These are phyloP conservation scores for Globisporangium sylvaticum DNA, from an alignment of 352 stramenopile genomes.

Conservation along the genomic window DNA sequence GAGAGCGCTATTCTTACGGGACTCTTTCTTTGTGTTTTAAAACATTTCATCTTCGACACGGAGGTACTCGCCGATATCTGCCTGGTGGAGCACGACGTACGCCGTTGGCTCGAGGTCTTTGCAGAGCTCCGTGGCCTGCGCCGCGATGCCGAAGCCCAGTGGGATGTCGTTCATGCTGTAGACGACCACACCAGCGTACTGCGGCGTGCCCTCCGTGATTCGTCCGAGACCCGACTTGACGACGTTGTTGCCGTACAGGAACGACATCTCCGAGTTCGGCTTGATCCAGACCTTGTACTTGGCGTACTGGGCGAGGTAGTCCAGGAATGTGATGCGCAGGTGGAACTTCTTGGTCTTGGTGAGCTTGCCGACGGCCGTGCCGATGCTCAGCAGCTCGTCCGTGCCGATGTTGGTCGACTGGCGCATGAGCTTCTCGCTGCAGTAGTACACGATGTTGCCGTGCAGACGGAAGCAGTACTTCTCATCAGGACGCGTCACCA, in stretches of 20 bases:
- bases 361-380: slow-evolving; percentile 98
- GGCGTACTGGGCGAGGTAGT: slow-evolving; percentile 98
- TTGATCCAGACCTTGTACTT: slow-evolving; percentile 99
- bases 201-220: slow-evolving; percentile 97
- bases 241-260: slow-evolving; percentile 99
- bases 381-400: slow-evolving; percentile 95
- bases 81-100: slow-evolving; percentile 98
- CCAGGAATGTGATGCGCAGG: slow-evolving; percentile 97
- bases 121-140: slow-evolving; percentile 94
- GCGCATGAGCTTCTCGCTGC: slow-evolving; percentile 96
- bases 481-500: slow-evolving; percentile 96
- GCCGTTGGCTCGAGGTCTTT: slow-evolving; percentile 95
- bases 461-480: slow-evolving; percentile 97
- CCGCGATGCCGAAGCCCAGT: slow-evolving; percentile 97
- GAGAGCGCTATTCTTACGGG: neutral
- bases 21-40: slow-evolving; percentile 45
- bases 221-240: slow-evolving; percentile 96
- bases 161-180: slow-evolving; percentile 99
- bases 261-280: slow-evolving; percentile 98
- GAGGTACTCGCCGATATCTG: slow-evolving; percentile 99
- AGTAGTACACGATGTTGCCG: slow-evolving; percentile 97
- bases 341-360: slow-evolving; percentile 99
- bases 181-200: slow-evolving; percentile 98
- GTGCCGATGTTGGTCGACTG: slow-evolving; percentile 92
- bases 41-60: slow-evolving; percentile 97